These are phyloP conservation scores for Tricholoma furcatifolium DNA, from an alignment of 768 basidiomycete species.

Conservation along the genomic window DNA sequence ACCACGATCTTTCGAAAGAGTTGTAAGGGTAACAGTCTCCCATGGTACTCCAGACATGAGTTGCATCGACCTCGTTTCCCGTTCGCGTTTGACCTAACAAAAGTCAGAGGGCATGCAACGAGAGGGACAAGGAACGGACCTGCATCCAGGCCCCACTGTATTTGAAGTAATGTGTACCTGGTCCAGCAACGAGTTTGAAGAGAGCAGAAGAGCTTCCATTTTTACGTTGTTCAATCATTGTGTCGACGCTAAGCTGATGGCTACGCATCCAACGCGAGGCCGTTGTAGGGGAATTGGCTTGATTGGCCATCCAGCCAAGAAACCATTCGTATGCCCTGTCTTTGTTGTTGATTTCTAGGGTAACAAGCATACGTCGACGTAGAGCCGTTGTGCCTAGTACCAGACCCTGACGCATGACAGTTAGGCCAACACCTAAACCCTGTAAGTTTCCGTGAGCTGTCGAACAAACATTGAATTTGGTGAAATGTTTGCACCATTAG, in stretches of 20 bases:
- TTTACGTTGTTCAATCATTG: conserved; percentile 81
- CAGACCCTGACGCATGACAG: conserved; percentile 67
- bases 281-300: conserved; percentile 37
- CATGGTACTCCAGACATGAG: conserved; percentile 91
- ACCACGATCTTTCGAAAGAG: conserved; percentile 81
- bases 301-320: conserved; percentile 90
- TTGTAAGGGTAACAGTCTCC: conserved; percentile 95
- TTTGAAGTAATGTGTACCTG: conserved; percentile 90
- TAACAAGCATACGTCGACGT: conserved; percentile 88
- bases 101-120: conserved; percentile 7
- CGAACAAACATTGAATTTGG: neutral
- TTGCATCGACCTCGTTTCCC: conserved; percentile 90
- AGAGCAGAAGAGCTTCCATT: conserved; percentile 89
- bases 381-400: conserved; percentile 72
- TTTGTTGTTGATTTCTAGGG: conserved; percentile 94
- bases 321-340: conserved; percentile 97
- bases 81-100: conserved; percentile 85
- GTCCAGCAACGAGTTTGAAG: conserved; percentile 95
- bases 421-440: conserved; percentile 89
- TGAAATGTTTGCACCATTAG: conserved; percentile 69
- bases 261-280: conserved; percentile 58
- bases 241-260: conserved; percentile 95
- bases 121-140: conserved; percentile 39
- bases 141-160: conserved; percentile 96
- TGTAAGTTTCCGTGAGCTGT: conserved; percentile 28